Evolutionary conservation across 495 filamentous ascomycete species (phyloP).

Genomic region (Tuber melanosporum): DNA sequence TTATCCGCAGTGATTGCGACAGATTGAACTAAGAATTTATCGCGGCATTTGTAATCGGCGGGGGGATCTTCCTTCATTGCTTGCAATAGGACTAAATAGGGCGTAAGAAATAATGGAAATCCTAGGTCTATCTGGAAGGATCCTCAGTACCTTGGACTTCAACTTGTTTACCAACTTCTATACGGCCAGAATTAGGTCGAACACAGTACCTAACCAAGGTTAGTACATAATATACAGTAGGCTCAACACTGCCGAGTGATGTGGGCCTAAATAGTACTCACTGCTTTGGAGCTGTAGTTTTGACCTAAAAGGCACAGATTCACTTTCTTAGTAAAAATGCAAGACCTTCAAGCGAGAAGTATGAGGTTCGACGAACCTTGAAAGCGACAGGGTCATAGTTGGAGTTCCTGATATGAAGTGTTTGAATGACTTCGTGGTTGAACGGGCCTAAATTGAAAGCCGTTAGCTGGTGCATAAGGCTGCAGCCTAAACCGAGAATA

Average conservation of each 20-base stretch:
- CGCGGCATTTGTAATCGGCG: slow-evolving; percentile 76
- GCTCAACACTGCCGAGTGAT: neutral
- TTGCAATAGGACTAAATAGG: slow-evolving; percentile 72
- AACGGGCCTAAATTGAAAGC: slow-evolving; percentile 67
- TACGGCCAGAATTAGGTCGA: slow-evolving; percentile 90
- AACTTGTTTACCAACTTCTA: slow-evolving; percentile 78
- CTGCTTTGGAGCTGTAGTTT: slow-evolving; percentile 99
- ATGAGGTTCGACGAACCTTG: slow-evolving; percentile 59
- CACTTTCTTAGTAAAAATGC: slow-evolving; percentile 16
- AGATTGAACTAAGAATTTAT: slow-evolving; percentile 98
- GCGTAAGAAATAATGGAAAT: slow-evolving; percentile 17
- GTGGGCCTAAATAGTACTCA: slow-evolving; percentile 49
- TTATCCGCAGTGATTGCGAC: slow-evolving; percentile 75
- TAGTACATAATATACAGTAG: slow-evolving; percentile 1
- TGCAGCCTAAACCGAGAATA: neutral
- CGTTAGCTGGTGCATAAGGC: neutral
- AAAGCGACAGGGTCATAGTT: slow-evolving; percentile 78
- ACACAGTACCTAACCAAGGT: slow-evolving; percentile 75
- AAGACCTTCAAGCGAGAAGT: slow-evolving; percentile 35
- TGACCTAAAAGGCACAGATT: slow-evolving; percentile 58
- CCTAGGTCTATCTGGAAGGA: slow-evolving; percentile 36
- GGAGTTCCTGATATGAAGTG: slow-evolving; percentile 71
- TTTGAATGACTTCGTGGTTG: slow-evolving; percentile 79
- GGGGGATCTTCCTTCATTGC: slow-evolving; percentile 95
- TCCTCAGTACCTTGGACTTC: slow-evolving; percentile 72